phyloP scores from a whole-genome alignment of 306 rosid genomes.

The Corylus heterophylla region DNA sequence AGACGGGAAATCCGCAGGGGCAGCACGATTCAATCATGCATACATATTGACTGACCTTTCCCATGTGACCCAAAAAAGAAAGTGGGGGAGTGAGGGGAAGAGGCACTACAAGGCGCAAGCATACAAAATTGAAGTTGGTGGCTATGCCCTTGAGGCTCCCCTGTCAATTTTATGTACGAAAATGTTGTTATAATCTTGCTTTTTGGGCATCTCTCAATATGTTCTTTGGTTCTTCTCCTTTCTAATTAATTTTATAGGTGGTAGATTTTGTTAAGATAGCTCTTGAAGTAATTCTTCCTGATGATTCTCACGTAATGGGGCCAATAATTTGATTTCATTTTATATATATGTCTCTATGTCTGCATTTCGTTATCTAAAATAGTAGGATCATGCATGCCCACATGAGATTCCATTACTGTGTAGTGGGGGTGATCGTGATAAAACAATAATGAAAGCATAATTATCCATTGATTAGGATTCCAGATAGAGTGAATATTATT shows the following conservation, averaged over 20 bases:
- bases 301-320: not conserved
- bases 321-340: not conserved
- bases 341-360: not conserved
- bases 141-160: too few relatives aligned
- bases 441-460: not conserved
- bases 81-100: not conserved
- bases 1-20: too few relatives aligned
- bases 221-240: too few relatives aligned
- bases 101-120: too few relatives aligned
- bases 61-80: not conserved
- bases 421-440: not conserved
- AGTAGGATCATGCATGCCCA: not conserved
- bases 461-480: not conserved
- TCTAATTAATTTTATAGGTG: not conserved
- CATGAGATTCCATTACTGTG: not conserved
- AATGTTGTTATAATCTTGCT: too few relatives aligned
- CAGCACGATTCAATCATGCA: not conserved
- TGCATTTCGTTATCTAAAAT: not conserved
- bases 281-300: not conserved
- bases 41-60: not conserved
- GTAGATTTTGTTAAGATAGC: not conserved
- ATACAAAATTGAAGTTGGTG: too few relatives aligned
- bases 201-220: too few relatives aligned
- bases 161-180: too few relatives aligned
- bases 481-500: not conserved